Evolutionary conservation across 805 yeast species (phyloP), one percentile per base, ranked within the genome.

Genomic region (Scheffersomyces coipomensis): DNA sequence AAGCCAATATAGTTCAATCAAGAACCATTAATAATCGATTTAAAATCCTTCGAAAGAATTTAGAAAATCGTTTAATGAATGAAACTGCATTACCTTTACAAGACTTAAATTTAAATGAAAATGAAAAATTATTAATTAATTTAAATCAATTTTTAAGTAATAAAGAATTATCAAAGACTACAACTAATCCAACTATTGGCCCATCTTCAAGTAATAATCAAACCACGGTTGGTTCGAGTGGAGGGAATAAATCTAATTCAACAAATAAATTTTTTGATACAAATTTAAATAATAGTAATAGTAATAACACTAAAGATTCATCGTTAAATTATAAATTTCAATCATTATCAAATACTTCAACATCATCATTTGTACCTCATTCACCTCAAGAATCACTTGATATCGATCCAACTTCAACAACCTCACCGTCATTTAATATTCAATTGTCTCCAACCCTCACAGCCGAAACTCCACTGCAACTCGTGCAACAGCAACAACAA

Each of bases 11-110:
- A 10, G 45, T 56, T 5, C 62, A 57, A 40, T 46, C 56, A 5
- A 23, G 62, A 22, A 59, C 62, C 10, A 44, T 59, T 26, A 56
- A 47, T 26, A 58, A 57, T 24, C 45, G 62, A 29, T 59, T 53
- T 42, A 51, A 53, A 34, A 31, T 33, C 1, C 36, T 59, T 9
- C 37, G 51, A 15, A 49, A 47, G 34, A 56, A 59, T 38, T 38
- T 57, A 22, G 51, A 53, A 33, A 35, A 44, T 31, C 49, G 37
- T 39, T 43, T 39, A 37, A 22, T 26, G 19, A 27, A 23, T 33
- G 44, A 29, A 32, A 26, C 19, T 19, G n/a, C n/a, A n/a, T 31
- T n/a, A 37, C 35, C 37, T 9, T 13, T 43, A n/a, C 15, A 21
- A 26, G 42, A 39, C n/a, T 23, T 37, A 34, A 29, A 33, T 23